Percentiles rank a stretch among this genome's conserved stretches.
Evolutionary conservation across 1,284 basidiomycete species (phyloP).

Genomic region (Schizophyllum amplum): DNA sequence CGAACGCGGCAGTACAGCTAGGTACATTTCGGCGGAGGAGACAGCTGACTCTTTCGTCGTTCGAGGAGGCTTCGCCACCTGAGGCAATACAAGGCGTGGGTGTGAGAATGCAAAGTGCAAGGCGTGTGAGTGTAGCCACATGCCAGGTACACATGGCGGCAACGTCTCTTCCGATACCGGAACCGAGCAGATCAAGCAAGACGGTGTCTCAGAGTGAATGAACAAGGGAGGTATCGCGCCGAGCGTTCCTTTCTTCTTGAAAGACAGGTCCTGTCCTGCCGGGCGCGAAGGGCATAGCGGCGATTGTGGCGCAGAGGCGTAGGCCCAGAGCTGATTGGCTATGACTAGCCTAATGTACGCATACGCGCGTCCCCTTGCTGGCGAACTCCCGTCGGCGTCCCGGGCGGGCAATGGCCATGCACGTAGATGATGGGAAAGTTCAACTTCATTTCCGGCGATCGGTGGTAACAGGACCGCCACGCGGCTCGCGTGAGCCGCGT

Average conservation of each 20-base stretch:
- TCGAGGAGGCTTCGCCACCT: neutral
- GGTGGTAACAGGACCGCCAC: neutral
- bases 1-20: neutral
- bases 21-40: neutral
- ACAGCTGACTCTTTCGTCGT: neutral
- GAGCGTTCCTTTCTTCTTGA: neutral
- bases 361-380: neutral
- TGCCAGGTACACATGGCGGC: neutral
- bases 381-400: neutral
- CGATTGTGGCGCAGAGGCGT: neutral
- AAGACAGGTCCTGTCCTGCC: no score
- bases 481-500: neutral
- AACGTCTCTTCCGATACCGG: neutral
- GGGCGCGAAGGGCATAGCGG: no score
- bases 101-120: neutral
- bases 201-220: neutral
- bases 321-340: neutral
- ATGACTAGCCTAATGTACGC: neutral
- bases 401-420: neutral
- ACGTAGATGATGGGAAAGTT: neutral
- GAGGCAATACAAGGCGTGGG: neutral
- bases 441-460: neutral
- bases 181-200: neutral
- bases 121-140: neutral
- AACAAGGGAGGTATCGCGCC: neutral